Base-by-base conservation (phyloP, 345 rosid genomes). In the Pugionium dolabratum region DNA sequence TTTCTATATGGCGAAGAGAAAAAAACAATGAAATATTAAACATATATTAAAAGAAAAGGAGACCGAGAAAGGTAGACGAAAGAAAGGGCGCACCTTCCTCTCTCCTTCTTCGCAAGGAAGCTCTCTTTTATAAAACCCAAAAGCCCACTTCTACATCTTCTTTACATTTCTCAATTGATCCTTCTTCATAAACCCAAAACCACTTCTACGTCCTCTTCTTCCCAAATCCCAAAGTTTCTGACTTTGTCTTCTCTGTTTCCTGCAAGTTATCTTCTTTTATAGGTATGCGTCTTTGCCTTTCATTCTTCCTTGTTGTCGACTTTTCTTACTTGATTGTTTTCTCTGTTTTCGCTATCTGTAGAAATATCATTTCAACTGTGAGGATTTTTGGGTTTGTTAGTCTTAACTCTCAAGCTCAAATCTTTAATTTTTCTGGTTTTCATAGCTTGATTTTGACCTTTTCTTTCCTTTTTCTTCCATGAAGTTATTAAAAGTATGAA, bases 1-100 rank as follows among this genome's bases (percentile, higher is more conserved):
- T 72, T 37, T 65, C 35, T 27, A 4, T 11, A 4, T 5, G 68
- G 60, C 50, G 11, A 39, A 25, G 9, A 59, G 45, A 35, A 52
- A 65, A 65, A 56, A 46, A 30, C 7, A 48, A 40, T 4, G 5
- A n/a, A 30, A 50, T 39, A 3, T 4, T 29, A 32, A 32, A 25
- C 18, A 8, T 44, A 45, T 32, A 49, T 10, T 1, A 3, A 69
- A 51, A 18, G 54, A 61, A 64, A 11, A 50, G 58, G 8, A 59
- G 75, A 69, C 66, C 50, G 33, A 55, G 69, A 61, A 63, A 32
- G 74, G 59, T 67, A 65, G 36, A 44, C 62, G 71, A 83, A 85
- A 83, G 88, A 83, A 76, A 79, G 81, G 79, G 71, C 82, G 29
- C 75, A 63, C 81, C 85, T 87, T 89, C 96, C 89, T 81, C 73